Evolutionary conservation across 306 rosid species (phyloP), one percentile per base, ranked within the genome.

Genomic region (Lathyrus tuberosus): DNA sequence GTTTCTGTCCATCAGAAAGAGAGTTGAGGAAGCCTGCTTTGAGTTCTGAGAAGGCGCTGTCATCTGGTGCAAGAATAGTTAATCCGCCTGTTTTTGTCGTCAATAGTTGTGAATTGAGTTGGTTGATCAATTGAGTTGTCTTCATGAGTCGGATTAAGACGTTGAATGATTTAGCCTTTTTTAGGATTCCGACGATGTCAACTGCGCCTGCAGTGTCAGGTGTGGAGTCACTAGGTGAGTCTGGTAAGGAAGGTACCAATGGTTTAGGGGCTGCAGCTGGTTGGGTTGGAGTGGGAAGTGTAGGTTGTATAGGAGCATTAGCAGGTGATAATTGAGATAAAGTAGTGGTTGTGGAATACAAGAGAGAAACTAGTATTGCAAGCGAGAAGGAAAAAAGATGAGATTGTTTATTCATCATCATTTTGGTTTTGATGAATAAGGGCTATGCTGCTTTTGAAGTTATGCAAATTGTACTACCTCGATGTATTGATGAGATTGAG

Each of bases 1-100:
- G 88, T 31, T 88, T 88, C 28, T 84, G 86, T 24, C 80, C 80
- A 11, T 86, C 90, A 2, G 67, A 48, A 0, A 84, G 82, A 6
- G 84, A 68, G 66, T 88, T 88, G 43, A 86, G 91, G 77, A 83
- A 85, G 0, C 95, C 91, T 10, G 40, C 40, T 35, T 35, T 35
- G 40, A 35, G 40, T 35, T 35, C 40, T 7, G 40, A 35, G 40
- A 35, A 35, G 0, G 40, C 40, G 3, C 40, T 35, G 40, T 35
- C 40, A 35, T 35, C 40, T 35, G 40, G 40, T 35, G 40, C 40
- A 7, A 35, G 40, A 35, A 35, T 35, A 1, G 40, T 35, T 35
- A 35, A 35, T 7, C 40, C 40, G 1, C 40, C 40, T 35, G 40
- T 35, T 35, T 35, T 35, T 35, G 40, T 35, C 7, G 40, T 7